Percentiles rank a stretch among this genome's conserved stretches.
Evolutionary conservation across 2,329 filamentous ascomycete species (phyloP).

Genomic region (Colletotrichum liriopes): DNA sequence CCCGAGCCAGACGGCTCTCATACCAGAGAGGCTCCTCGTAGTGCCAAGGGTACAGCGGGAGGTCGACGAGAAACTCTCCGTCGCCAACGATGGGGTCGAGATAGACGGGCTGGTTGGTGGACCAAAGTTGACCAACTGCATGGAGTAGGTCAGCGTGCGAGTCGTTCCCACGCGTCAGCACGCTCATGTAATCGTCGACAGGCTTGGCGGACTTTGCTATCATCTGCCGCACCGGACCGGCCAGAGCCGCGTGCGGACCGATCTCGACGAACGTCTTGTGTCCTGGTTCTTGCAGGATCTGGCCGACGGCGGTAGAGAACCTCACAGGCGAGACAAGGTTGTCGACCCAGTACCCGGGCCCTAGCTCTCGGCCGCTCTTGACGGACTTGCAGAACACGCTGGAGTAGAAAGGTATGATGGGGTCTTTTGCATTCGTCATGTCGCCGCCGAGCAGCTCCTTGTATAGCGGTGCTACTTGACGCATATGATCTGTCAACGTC

Average conservation of each 20-base stretch:
- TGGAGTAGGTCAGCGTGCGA: conserved; percentile 7
- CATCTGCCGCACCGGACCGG: conserved; percentile 43
- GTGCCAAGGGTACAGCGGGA: conserved; percentile 2
- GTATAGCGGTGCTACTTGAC: neutral
- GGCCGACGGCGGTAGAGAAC: conserved; percentile 58
- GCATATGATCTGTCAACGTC: neutral
- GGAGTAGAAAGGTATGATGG: conserved; percentile 45
- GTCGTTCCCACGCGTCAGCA: conserved; percentile 29
- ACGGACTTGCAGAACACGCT: conserved; percentile 40
- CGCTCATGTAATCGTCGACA: conserved; percentile 17
- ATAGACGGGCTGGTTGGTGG: conserved; percentile 10
- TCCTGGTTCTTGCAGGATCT: neutral
- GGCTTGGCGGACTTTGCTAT: neutral
- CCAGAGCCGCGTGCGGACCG: conserved; percentile 44
- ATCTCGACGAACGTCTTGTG: conserved; percentile 41
- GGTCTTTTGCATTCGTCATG: neutral
- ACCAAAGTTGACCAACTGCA: conserved; percentile 30
- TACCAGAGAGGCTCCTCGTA: neutral
- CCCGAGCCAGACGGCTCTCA: neutral
- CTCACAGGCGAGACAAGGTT: conserved; percentile 58
- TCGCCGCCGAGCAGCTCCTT: neutral
- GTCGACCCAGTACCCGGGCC: conserved; percentile 59
- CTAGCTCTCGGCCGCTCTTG: neutral
- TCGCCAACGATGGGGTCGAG: conserved; percentile 1
- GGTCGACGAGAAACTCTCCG: neutral